Base-by-base conservation (phyloP, 805 yeast species). In the Candida gorgasii region DNA sequence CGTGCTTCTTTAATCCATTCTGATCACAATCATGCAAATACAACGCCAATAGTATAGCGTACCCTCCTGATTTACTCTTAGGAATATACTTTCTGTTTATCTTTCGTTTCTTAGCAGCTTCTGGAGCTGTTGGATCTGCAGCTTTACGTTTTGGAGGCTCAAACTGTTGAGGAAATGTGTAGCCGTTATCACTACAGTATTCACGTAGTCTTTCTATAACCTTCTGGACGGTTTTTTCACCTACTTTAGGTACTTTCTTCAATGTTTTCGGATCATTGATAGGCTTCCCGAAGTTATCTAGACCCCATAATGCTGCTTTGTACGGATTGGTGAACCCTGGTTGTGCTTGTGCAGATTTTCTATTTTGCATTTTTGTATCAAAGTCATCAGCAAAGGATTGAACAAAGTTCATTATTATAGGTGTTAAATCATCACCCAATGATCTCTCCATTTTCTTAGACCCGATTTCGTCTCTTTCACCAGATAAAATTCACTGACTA, bases 21-120 rank as follows among this genome's bases (percentile, higher is more conserved):
- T 72, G 60, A 1, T 61, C 52, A 3, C 63, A 58, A 52, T 82
- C 89, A 19, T 56, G 59, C 34, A 77, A 68, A 38, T 71, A 63
- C 3, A 89, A 62, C 0, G 82, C 82, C 14, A 88, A 47, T 14
- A 89, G 53, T 7, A 89, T 84, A 0, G 93, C 96, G 65, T 86
- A 90, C 0, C 86, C 95, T 1, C 97, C 97, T 0, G 93, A 80
- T 26, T 90, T 65, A 46, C 80, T 79, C 36, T 70, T 73, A 0
- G 97, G 97, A 0, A 89, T 73, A 58, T 86, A 89, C 12, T 35
- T 43, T 27, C 62, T 69, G 33, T 55, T 57, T 11, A 11, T 11
- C 17, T 47, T 53, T 34, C 62, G 58, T 36, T 33, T 40, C 24
- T 40, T 43, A 6, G 19, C 15, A 9, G 48, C 45, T n/a, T 34